A percentile compares a stretch with the other conserved stretches of the same genome.
Evolutionary conservation across 2,329 filamentous ascomycete species (phyloP).

Genomic region (Aspergillus luchuensis): DNA sequence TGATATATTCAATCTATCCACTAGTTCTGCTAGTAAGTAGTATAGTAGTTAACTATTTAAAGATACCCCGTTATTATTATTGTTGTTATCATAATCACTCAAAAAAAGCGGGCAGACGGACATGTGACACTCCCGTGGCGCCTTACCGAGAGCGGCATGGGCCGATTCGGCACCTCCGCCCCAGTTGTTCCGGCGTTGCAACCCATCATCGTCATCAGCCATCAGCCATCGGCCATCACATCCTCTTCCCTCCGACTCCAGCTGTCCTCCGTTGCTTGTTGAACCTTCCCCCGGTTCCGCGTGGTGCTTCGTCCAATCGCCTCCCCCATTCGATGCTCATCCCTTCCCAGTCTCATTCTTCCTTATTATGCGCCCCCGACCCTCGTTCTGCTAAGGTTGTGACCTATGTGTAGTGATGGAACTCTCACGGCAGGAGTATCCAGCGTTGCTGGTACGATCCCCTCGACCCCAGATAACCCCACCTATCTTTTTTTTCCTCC

Average conservation of each 20-base stretch:
- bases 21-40: too few species aligned
- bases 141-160: not conserved
- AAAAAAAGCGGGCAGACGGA: not conserved
- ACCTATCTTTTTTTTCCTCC: not conserved
- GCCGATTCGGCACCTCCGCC: conserved; percentile 9
- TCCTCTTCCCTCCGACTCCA: conserved; percentile 20
- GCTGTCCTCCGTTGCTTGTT: conserved; percentile 16
- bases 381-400: conserved; percentile 19
- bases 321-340: conserved; percentile 28
- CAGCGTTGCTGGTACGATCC: conserved; percentile 80
- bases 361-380: conserved; percentile 38
- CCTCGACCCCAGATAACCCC: not conserved
- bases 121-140: conserved; percentile 6
- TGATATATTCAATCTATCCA: too few species aligned
- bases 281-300: conserved; percentile 12
- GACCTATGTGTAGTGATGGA: conserved; percentile 59
- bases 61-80: too few species aligned
- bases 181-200: conserved; percentile 13
- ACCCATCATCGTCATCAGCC: conserved; percentile 10
- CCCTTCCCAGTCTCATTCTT: conserved; percentile 15
- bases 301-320: conserved; percentile 15
- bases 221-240: conserved; percentile 17
- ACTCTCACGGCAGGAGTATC: conserved; percentile 85
- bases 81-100: too few species aligned
- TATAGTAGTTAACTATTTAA: too few species aligned